These are phyloP conservation scores for Candida hispaniensis DNA, from an alignment of 805 yeast species.

Conservation along the genomic window DNA sequence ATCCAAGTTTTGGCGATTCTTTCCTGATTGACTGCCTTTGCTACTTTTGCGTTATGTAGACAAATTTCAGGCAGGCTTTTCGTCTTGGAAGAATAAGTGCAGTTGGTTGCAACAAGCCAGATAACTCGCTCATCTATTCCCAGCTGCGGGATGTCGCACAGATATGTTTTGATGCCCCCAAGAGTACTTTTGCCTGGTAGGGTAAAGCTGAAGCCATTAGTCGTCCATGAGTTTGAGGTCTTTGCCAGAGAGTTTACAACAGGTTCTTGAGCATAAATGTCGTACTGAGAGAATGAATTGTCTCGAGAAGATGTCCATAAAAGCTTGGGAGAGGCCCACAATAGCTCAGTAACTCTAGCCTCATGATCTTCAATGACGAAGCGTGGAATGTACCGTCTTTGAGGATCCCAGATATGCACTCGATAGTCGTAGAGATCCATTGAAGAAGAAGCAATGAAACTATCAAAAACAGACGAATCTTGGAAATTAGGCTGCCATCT, in stretches of 20 bases:
- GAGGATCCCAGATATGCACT: constrained; percentile 57
- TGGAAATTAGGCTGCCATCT: constrained; percentile 39
- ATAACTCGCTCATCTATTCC: constrained; percentile 9
- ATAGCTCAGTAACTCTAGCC: constrained; percentile 8
- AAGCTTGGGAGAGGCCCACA: constrained; percentile 29
- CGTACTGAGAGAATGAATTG: constrained; percentile 38
- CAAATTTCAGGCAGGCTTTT: constrained; percentile 4
- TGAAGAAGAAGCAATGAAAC: constrained; percentile 57
- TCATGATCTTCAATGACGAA: constrained; percentile 40
- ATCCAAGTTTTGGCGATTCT: constrained; percentile 57
- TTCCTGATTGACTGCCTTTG: constrained; percentile 35
- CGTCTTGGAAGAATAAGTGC: not conserved
- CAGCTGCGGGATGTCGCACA: constrained; percentile 9
- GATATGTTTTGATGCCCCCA: constrained; percentile 5
- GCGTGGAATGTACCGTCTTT: constrained; percentile 62
- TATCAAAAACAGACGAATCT: constrained; percentile 16
- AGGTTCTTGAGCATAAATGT: constrained; percentile 35
- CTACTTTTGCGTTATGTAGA: constrained; percentile 10
- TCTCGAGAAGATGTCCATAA: constrained; percentile 47
- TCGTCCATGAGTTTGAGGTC: constrained; percentile 50
- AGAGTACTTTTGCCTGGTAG: constrained; percentile 2
- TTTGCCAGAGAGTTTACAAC: constrained; percentile 42
- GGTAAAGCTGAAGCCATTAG: constrained; percentile 30
- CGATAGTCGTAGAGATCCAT: constrained; percentile 54
- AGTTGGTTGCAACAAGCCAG: constrained; percentile 5